Evolutionary conservation across 2,329 filamentous ascomycete genomes (phyloP).

Genomic region (Alternaria postmessia): DNA sequence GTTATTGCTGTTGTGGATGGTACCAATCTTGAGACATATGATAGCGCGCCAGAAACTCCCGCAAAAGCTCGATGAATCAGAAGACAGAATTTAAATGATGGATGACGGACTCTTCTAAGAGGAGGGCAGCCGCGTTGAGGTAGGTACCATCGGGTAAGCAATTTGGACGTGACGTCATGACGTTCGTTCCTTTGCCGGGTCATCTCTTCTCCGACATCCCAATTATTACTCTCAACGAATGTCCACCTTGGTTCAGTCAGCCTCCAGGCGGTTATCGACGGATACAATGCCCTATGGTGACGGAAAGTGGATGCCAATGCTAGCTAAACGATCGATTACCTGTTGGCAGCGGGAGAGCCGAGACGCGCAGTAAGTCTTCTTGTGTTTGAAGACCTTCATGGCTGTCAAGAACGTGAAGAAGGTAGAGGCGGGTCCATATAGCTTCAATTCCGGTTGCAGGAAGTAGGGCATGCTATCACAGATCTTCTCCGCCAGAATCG

Average conservation of each 20-base stretch:
- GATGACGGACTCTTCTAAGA: not conserved
- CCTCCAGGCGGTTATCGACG: no score
- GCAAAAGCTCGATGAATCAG: not conserved
- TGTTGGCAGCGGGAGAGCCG: not conserved
- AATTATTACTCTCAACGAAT: not conserved
- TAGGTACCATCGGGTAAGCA: not conserved
- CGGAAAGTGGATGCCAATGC: constrained; percentile 5
- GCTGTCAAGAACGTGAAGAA: constrained; percentile 10
- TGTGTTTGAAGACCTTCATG: constrained; percentile 1
- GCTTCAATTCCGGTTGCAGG: constrained; percentile 11
- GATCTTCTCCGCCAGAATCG: constrained; percentile 10
- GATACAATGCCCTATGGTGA: not conserved
- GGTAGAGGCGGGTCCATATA: not conserved
- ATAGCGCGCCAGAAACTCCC: no score
- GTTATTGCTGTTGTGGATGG: not conserved
- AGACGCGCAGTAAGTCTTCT: not conserved
- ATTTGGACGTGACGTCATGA: constrained; percentile 1
- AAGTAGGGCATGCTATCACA: constrained; percentile 10
- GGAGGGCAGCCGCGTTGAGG: not conserved
- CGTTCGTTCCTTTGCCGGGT: not conserved
- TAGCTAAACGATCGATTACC: constrained; percentile 2
- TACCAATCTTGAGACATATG: not conserved
- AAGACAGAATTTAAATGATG: not conserved
- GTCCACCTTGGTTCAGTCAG: no score
- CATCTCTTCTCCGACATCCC: not conserved